These are phyloP conservation scores for Cercophora scortea DNA, from an alignment of 495 filamentous ascomycete genomes.

Conservation along the genomic window DNA sequence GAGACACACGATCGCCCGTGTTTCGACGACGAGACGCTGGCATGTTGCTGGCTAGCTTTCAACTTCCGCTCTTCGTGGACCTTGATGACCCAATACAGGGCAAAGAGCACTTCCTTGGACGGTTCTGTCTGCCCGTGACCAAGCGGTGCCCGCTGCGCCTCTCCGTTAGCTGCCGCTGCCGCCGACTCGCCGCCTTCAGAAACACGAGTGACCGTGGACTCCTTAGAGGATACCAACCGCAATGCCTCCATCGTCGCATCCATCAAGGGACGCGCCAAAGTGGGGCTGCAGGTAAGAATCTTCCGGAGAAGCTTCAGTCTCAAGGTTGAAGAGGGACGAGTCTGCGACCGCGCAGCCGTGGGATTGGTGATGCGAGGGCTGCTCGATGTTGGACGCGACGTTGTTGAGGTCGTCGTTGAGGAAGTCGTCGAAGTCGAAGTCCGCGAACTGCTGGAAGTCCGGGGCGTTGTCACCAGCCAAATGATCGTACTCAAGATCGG, in stretches of 20 bases:
- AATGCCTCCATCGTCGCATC: conserved; percentile 87
- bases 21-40: conserved; percentile 12
- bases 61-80: conserved; percentile 35
- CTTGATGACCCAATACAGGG: conserved; percentile 42
- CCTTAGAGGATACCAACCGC: conserved; percentile 54
- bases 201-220: conserved; percentile 31
- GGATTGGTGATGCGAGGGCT: conserved; percentile 28
- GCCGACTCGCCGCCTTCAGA: conserved; percentile 29
- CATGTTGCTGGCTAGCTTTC: conserved; percentile 12
- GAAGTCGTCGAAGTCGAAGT: conserved; percentile 48
- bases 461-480: conserved; percentile 65
- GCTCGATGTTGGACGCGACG: conserved; percentile 15
- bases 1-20: conserved; percentile 15
- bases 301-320: conserved; percentile 43
- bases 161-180: conserved; percentile 17
- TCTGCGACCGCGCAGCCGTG: conserved; percentile 29
- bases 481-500: conserved; percentile 74
- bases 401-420: conserved; percentile 41
- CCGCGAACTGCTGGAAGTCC: conserved; percentile 42
- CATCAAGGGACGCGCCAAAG: conserved; percentile 81
- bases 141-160: conserved; percentile 26
- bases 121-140: conserved; percentile 34
- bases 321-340: conserved; percentile 36
- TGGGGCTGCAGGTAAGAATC: conserved; percentile 75
- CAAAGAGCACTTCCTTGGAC: conserved; percentile 45